Base-by-base conservation (phyloP, 139 green algal species). In the Tetraselmis chui region DNA sequence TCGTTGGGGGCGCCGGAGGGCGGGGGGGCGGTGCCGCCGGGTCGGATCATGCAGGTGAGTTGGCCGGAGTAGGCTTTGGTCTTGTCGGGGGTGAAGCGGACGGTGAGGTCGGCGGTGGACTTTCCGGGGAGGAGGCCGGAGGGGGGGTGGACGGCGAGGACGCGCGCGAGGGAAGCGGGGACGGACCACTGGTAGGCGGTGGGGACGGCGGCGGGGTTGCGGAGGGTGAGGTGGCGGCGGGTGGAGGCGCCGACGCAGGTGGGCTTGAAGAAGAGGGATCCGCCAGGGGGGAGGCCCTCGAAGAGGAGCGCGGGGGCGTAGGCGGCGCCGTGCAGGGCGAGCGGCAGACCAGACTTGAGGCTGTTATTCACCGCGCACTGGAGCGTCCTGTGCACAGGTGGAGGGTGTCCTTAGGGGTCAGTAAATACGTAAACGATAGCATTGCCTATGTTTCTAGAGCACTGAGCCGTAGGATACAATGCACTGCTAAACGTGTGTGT, bases 201-300 rank as follows among this genome's bases (percentile, higher is more conserved):
- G 0, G 89, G 80, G 45, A 94, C 88, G 25, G 85, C 78, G 28
- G 85, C 89, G 31, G 84, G 76, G 85, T 95, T 95, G 76, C 80
- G 83, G 1, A 95, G 75, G 1, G 79, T 89, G 5, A 94, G 28
- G 22, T 75, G 26, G 11, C 91, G 82, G 77, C 84, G 85, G 28
- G 83, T 87, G n/a, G 76, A 82, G 0, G 92, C 92, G 1, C 92
- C 92, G 23, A 94, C 77, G 81, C 92, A 95, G 1, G 92, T 95
- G 23, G 92, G 92, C 75, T 89, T 86, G 85, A 91, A 91, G 76
- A 87, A 91, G 25, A 93, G 80, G 1, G 80, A 82, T 31, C 29
- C 31, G n/a, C 0, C 5, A 74, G 80, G 28, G 59, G 29, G 32
- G 11, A 75, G 30, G 59, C 29, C 67, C 29, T 89, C 81, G 30